Evolutionary conservation across 768 basidiomycete species (phyloP).

Genomic region (Filobasidium wieringae): DNA sequence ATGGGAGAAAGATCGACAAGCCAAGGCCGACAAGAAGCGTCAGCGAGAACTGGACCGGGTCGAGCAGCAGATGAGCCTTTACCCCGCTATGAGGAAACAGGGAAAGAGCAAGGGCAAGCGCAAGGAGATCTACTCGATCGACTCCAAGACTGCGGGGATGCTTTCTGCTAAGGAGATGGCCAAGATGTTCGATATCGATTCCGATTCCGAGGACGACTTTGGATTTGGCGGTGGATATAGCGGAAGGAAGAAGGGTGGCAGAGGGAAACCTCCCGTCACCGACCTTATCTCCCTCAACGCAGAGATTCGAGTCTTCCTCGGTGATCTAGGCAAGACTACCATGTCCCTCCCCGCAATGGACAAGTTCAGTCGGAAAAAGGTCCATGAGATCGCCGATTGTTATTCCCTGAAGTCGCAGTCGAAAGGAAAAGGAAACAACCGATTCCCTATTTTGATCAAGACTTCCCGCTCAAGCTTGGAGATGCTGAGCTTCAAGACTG

Average conservation of each 20-base stretch:
- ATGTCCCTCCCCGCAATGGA: slow-evolving; percentile 70
- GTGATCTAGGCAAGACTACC: slow-evolving; percentile 44
- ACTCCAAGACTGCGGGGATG: slow-evolving; percentile 23
- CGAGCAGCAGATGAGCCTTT: slow-evolving; percentile 52
- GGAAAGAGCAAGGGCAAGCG: slow-evolving; percentile 46
- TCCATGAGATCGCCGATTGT: slow-evolving; percentile 68
- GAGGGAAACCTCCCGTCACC: slow-evolving; percentile 15
- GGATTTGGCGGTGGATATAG: slow-evolving; percentile 5
- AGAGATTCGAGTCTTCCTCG: slow-evolving; percentile 60
- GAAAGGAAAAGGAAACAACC: slow-evolving; percentile 53
- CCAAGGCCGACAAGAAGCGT: slow-evolving; percentile 66
- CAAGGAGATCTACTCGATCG: slow-evolving; percentile 39
- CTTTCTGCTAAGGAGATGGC: slow-evolving; percentile 41
- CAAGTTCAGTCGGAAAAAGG: slow-evolving; percentile 55
- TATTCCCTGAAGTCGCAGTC: slow-evolving; percentile 67
- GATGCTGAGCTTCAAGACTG: slow-evolving; percentile 41
- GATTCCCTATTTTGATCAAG: slow-evolving; percentile 69
- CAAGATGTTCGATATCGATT: slow-evolving; percentile 56
- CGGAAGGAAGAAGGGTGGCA: slow-evolving; percentile 8
- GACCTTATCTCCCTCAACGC: slow-evolving; percentile 19
- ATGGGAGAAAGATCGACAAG: slow-evolving; percentile 70
- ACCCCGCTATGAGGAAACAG: slow-evolving; percentile 39
- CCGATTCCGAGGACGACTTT: slow-evolving; percentile 18
- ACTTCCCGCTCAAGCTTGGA: slow-evolving; percentile 50
- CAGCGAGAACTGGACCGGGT: slow-evolving; percentile 51